These are phyloP conservation scores for Bruguiera parviflora DNA, from an alignment of 345 rosid genomes.

Conservation along the genomic window DNA sequence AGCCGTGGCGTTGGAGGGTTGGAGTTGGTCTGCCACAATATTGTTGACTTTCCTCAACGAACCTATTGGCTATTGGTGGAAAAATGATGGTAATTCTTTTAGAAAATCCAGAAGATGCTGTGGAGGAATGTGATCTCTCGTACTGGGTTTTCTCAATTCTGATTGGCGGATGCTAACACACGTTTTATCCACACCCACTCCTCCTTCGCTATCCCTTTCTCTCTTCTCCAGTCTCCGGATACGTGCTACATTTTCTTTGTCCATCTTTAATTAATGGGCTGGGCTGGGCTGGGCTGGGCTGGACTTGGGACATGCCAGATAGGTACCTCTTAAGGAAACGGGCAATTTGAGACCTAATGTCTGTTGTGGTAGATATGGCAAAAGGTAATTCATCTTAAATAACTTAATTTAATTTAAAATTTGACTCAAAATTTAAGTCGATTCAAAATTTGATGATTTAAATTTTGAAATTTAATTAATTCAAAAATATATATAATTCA, in stretches of 20 bases:
- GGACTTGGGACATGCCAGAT: too few relatives aligned
- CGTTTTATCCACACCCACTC: slow-evolving; percentile 71
- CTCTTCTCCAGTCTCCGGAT: neutral
- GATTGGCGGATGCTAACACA: slow-evolving; percentile 54
- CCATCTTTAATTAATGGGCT: neutral
- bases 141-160: slow-evolving; percentile 30
- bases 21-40: neutral
- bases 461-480: too few relatives aligned
- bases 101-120: neutral
- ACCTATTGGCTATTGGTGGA: neutral
- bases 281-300: neutral
- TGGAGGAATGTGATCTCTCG: slow-evolving; percentile 8
- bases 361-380: too few relatives aligned
- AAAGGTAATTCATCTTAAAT: too few relatives aligned
- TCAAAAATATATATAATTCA: too few relatives aligned
- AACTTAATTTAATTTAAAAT: too few relatives aligned
- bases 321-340: too few relatives aligned
- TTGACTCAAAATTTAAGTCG: too few relatives aligned
- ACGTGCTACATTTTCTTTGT: neutral
- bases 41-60: slow-evolving; percentile 20
- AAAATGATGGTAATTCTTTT: too few relatives aligned
- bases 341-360: too few relatives aligned
- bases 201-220: neutral
- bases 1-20: neutral
- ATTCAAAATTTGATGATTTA: too few relatives aligned